A percentile compares a stretch with the other conserved stretches of the same genome.
Evolutionary conservation across 2,329 filamentous ascomycete species (phyloP).

Genomic region (Phaeophleospora eucalypticola): DNA sequence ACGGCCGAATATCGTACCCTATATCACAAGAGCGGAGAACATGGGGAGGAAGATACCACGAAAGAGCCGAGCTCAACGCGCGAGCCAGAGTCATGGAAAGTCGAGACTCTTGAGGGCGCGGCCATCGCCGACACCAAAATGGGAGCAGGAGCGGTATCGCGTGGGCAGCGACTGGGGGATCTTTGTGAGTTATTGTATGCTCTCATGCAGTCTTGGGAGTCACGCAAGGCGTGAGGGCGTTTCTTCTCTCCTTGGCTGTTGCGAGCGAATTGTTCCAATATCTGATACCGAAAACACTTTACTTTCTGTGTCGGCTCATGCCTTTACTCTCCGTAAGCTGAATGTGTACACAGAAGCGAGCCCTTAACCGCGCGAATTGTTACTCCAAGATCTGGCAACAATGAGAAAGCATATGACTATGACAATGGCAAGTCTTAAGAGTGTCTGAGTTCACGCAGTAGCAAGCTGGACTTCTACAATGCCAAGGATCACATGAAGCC

Average conservation of each 20-base stretch:
- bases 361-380: too few species aligned
- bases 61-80: not conserved
- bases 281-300: not conserved
- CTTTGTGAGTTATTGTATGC: not conserved
- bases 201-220: conserved; percentile 1
- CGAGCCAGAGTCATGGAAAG: not conserved
- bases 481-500: too few species aligned
- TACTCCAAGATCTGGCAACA: too few species aligned
- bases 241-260: not conserved
- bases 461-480: too few species aligned
- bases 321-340: too few species aligned
- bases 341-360: too few species aligned
- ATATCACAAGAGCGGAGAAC: not conserved
- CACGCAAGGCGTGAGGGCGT: conserved; percentile 4
- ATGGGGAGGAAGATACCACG: not conserved
- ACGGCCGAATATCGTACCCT: not conserved
- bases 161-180: not conserved
- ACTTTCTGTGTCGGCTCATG: too few species aligned
- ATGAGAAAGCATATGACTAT: too few species aligned
- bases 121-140: not conserved
- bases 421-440: too few species aligned
- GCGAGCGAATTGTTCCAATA: not conserved
- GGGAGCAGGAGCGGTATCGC: not conserved
- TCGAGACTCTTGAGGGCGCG: not conserved
- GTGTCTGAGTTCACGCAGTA: too few species aligned